phyloP scores from a whole-genome alignment of 169 alveolate genomes.

The Eimeria tenella region DNA sequence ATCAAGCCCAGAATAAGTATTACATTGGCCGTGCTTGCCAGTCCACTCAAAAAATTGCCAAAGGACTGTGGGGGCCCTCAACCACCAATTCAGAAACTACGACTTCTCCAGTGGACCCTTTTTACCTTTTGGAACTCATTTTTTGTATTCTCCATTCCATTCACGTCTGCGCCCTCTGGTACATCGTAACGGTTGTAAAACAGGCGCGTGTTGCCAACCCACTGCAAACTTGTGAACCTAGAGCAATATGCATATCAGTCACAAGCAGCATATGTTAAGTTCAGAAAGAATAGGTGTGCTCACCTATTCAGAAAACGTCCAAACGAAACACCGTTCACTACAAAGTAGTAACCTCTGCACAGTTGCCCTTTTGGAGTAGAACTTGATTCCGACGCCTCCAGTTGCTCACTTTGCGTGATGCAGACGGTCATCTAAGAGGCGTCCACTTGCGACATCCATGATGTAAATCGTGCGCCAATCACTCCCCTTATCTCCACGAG shows the following conservation, averaged over 20 bases:
- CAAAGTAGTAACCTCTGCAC: background rate
- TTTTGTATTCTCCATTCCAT: constrained; percentile 63
- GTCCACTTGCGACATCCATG: background rate
- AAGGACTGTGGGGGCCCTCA: background rate
- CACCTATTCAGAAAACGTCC: background rate
- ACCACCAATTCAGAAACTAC: background rate
- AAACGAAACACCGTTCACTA: background rate
- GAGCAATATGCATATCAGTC: background rate
- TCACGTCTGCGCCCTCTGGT: constrained; percentile 4
- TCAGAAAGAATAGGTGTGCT: no score
- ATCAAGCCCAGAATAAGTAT: background rate
- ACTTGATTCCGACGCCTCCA: no score
- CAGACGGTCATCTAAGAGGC: constrained; percentile 19
- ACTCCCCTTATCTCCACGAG: constrained; percentile 64
- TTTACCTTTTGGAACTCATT: constrained; percentile 62
- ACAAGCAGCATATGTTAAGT: no score
- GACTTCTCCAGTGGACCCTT: background rate
- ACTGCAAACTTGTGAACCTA: constrained; percentile 62
- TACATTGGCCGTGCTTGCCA: background rate
- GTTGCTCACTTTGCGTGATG: constrained; percentile 37
- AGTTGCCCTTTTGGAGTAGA: no score
- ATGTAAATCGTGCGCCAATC: constrained; percentile 60
- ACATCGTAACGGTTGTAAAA: constrained; percentile 65
- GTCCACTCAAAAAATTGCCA: background rate
- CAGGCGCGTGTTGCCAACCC: constrained; percentile 28